phyloP scores from a whole-genome alignment of 306 rosid genomes.

The Rosa multiflora region DNA sequence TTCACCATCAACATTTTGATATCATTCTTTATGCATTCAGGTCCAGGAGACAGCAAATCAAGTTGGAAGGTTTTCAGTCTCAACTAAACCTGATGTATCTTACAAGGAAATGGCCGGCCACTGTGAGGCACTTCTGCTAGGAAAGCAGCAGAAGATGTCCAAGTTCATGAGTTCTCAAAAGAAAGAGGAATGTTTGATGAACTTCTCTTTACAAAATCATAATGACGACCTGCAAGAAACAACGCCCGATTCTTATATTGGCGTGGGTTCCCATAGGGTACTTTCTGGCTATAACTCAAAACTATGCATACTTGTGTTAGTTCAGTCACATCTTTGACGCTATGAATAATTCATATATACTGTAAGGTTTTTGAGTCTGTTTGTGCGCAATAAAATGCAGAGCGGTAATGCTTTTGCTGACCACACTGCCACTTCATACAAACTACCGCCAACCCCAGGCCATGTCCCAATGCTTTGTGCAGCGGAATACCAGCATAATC shows the following conservation, averaged over 20 bases:
- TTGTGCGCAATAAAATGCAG: constrained; percentile 45
- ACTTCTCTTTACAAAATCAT: constrained; percentile 29
- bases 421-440: constrained; percentile 28
- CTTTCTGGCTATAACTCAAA: constrained; percentile 19
- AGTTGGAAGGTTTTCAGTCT: constrained; percentile 60
- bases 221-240: constrained; percentile 35
- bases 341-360: not conserved
- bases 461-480: constrained; percentile 36
- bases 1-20: constrained; percentile 14
- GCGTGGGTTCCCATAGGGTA: constrained; percentile 41
- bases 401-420: constrained; percentile 36
- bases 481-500: constrained; percentile 48
- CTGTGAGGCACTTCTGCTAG: constrained; percentile 72
- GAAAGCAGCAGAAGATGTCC: constrained; percentile 78
- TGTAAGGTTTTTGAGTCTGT: not conserved
- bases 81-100: constrained; percentile 49
- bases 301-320: constrained; percentile 15
- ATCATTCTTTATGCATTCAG: constrained; percentile 38
- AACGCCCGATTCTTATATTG: constrained; percentile 15
- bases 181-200: constrained; percentile 37
- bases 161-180: constrained; percentile 53
- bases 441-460: constrained; percentile 24
- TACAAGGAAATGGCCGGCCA: constrained; percentile 79
- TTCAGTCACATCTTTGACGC: not conserved
- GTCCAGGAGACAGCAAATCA: constrained; percentile 66